phyloP scores from a whole-genome alignment of 768 basidiomycete species.

The Suillus clintonianus region DNA sequence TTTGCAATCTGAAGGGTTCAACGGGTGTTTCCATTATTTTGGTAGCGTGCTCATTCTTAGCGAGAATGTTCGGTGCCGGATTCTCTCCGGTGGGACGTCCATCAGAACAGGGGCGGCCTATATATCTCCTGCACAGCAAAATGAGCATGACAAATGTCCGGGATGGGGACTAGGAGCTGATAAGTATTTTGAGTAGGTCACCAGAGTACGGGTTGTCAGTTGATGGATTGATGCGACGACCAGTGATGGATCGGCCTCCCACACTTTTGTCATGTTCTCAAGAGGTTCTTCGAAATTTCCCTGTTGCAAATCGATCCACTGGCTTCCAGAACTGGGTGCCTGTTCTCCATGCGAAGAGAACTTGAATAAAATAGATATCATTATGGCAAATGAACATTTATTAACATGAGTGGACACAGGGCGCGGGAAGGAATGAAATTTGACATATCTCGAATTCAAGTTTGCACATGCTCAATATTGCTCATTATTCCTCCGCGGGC shows the following conservation, averaged over 20 bases:
- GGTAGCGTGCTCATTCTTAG: slow-evolving; percentile 7
- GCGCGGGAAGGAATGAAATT: not conserved
- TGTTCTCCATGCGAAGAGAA: not conserved
- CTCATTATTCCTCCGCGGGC: not conserved
- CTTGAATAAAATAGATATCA: not conserved
- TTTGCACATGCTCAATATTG: not conserved
- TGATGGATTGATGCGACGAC: not conserved
- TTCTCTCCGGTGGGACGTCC: slow-evolving; percentile 13
- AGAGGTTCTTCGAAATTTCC: not conserved
- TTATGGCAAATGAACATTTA: not conserved
- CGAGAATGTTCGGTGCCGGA: slow-evolving; percentile 5
- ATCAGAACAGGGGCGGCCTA: slow-evolving; percentile 8
- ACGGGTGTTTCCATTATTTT: slow-evolving; percentile 20
- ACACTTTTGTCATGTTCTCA: slow-evolving; percentile 4
- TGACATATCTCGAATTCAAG: not conserved
- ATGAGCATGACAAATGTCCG: not conserved
- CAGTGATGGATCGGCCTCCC: slow-evolving; percentile 1
- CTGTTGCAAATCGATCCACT: not conserved
- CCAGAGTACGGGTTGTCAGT: not conserved
- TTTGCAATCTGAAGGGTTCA: slow-evolving; percentile 34
- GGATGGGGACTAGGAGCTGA: not conserved
- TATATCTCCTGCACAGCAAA: slow-evolving; percentile 15
- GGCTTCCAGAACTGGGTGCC: not conserved
- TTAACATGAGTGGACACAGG: not conserved
- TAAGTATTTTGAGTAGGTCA: not conserved